phyloP scores from a whole-genome alignment of 176 grass and related monocot species.

The Triticum timopheevii region DNA sequence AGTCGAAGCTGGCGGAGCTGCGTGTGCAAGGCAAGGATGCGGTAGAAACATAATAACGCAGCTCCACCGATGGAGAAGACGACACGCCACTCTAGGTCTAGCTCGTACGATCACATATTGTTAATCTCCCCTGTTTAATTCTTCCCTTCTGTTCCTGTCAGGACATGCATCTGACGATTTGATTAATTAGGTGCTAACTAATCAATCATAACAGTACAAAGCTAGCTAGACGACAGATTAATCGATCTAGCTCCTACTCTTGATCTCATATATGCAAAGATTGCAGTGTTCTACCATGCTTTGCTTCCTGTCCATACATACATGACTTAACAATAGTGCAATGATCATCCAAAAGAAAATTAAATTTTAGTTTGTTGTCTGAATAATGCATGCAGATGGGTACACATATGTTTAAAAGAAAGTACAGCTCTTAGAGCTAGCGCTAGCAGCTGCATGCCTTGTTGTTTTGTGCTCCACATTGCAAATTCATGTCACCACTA shows the following conservation, averaged over 20 bases:
- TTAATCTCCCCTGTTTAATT: not conserved
- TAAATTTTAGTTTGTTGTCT: not conserved
- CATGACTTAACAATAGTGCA: not conserved
- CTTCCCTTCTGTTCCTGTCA: not conserved
- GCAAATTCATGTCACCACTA: conserved; percentile 12
- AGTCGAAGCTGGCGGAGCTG: too few species aligned
- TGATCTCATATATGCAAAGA: not conserved
- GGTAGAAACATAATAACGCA: not conserved
- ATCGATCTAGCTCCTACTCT: conserved; percentile 16
- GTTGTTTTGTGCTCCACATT: not conserved
- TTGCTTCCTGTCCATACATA: not conserved
- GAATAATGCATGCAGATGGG: too few species aligned
- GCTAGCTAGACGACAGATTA: not conserved
- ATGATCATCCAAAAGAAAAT: not conserved
- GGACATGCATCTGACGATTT: not conserved
- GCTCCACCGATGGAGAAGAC: not conserved
- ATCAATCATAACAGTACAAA: not conserved
- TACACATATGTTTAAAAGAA: not conserved
- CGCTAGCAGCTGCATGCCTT: not conserved
- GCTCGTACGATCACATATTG: not conserved
- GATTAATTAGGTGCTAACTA: not conserved
- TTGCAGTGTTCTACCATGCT: not conserved
- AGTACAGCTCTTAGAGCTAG: not conserved
- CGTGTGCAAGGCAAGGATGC: too few species aligned
- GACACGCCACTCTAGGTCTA: conserved; percentile 3